A percentile compares a stretch with the other conserved stretches of the same genome.
These are phyloP conservation scores for Populus deltoides DNA, from an alignment of 345 rosid genomes.

Conservation along the genomic window DNA sequence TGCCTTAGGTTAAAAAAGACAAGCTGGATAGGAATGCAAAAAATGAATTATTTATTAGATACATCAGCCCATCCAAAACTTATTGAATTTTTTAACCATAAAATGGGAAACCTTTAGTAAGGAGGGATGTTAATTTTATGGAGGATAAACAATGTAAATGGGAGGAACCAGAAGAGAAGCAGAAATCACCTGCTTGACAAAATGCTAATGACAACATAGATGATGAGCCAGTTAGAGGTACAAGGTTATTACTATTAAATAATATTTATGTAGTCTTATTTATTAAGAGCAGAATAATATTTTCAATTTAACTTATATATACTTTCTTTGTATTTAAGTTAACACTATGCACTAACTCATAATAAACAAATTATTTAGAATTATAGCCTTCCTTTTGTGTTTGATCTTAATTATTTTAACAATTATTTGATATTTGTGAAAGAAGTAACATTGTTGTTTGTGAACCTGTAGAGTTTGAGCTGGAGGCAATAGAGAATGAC, in stretches of 20 bases:
- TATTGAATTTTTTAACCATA: not conserved
- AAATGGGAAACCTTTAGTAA: not conserved
- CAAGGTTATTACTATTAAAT: not conserved
- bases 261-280: no score
- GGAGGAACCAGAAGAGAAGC: not conserved
- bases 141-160: not conserved
- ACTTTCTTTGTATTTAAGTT: no score
- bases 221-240: not conserved
- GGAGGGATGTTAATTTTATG: not conserved
- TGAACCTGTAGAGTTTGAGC: not conserved
- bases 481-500: not conserved
- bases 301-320: no score
- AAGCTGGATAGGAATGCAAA: not conserved
- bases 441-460: not conserved
- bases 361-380: no score
- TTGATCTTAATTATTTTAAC: no score
- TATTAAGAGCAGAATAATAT: no score
- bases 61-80: not conserved
- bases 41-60: not conserved
- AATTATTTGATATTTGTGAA: not conserved
- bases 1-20: not conserved
- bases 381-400: no score
- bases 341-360: no score
- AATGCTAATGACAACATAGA: not conserved
- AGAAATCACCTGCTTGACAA: no score